Evolutionary conservation across 257 asterid species (phyloP), one percentile per base, ranked within the genome.

Genomic region (Striga asiatica): DNA sequence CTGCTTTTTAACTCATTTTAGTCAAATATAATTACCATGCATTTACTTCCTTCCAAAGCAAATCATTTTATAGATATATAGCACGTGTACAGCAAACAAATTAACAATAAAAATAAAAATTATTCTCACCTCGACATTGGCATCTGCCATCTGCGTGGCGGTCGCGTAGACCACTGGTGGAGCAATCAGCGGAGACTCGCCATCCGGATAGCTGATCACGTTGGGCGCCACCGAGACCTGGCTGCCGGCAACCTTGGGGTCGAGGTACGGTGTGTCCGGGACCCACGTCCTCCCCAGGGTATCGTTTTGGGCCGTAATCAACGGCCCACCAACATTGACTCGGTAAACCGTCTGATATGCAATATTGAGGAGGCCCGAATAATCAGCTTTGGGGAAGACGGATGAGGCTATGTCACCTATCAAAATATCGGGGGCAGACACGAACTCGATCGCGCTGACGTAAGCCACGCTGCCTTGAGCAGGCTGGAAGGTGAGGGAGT

Each of bases 111-210:
- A 41, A 16, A 11, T 2, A 13, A 41, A 7, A 45, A 22, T 48
- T 48, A 23, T 2, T 21, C 50, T 50, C 22, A 74, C 80, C 78
- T 13, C 61, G 4, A 71, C 81, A n/a, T 74, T 71, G 56, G 97
- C 88, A 35, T 79, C 63, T 0, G 89, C 91, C 89, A 92, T 82
- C 50, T 84, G 80, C 0, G 73, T 61, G 14, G 98, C 97, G 4
- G 95, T 65, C 21, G 97, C 75, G 56, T 88, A 92, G 47, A 92
- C 94, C 23, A 34, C 4, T 0, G 89, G 95, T 23, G 97, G 97
- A 1, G 91, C 97, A 14, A 82, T 82, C 58, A 88, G 62, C 29
- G 97, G 91, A 1, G 98, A 92, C 19, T 72, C 85, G 0, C 89
- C 93, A 0, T 70, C 78, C 0, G 95, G 97, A 57, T 92, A 92